Conservation (phyloP, 352 stramenopile genomes). For the Bremia lactucae region DNA sequence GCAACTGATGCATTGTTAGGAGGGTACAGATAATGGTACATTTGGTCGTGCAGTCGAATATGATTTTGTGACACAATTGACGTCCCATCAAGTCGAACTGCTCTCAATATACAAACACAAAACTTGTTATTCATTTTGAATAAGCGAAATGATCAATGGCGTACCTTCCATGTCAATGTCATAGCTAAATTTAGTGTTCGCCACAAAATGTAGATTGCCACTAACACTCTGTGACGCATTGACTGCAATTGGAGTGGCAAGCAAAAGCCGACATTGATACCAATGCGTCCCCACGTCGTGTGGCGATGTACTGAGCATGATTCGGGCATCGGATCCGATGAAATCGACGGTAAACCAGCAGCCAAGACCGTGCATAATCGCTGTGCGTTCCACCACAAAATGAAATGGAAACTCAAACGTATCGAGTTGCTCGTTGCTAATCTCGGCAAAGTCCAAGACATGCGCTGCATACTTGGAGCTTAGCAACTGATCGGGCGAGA, state of each 20-base stretch:
- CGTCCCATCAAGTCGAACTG: slow-evolving; percentile 84
- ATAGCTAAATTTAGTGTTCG: slow-evolving; percentile 96
- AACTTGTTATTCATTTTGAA: slow-evolving; percentile 1
- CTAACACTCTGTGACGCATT: slow-evolving; percentile 85
- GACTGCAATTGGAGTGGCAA: slow-evolving; percentile 86
- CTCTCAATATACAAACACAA: slow-evolving; percentile 3
- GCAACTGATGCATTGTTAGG: slow-evolving; percentile 10
- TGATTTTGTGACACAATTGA: slow-evolving; percentile 70
- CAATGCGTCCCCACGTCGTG: slow-evolving; percentile 69
- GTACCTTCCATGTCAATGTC: slow-evolving; percentile 83
- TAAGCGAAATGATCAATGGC: neutral
- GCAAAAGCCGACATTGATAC: slow-evolving; percentile 91
- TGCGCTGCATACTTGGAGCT: slow-evolving; percentile 48
- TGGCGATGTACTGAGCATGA: slow-evolving; percentile 82
- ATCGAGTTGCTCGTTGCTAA: slow-evolving; percentile 71
- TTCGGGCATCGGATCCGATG: slow-evolving; percentile 61
- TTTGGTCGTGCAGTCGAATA: slow-evolving; percentile 90
- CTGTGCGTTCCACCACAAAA: slow-evolving; percentile 83
- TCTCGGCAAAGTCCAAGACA: slow-evolving; percentile 76
- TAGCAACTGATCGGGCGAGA: slow-evolving; percentile 69
- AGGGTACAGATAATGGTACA: slow-evolving; percentile 89
- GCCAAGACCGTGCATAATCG: slow-evolving; percentile 93
- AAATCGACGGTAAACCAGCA: slow-evolving; percentile 99
- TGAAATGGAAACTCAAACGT: slow-evolving; percentile 87
- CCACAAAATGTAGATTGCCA: slow-evolving; percentile 85